Percentiles rank a stretch among this genome's conserved stretches.
These are phyloP conservation scores for Phytophthora boehmeriae DNA, from an alignment of 352 stramenopile genomes.

Conservation along the genomic window DNA sequence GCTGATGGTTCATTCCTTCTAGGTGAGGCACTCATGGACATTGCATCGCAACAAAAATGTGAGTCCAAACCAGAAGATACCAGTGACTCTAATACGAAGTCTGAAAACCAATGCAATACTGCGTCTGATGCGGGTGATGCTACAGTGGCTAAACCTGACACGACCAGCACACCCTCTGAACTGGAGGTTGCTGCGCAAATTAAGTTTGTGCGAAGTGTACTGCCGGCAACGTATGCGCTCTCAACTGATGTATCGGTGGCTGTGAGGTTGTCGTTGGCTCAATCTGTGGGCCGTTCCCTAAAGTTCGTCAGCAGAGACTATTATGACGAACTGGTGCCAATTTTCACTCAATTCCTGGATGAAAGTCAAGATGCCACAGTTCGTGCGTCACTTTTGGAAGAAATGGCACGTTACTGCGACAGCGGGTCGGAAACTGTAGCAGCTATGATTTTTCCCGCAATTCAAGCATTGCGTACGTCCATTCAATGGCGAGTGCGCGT, in stretches of 20 bases:
- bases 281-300: slow-evolving; percentile 77
- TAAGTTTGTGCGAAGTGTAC: slow-evolving; percentile 83
- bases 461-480: slow-evolving; percentile 71
- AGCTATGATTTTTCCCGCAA: slow-evolving; percentile 71
- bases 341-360: slow-evolving; percentile 84
- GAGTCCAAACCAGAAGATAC: slow-evolving; percentile 11
- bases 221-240: slow-evolving; percentile 79
- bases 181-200: slow-evolving; percentile 61
- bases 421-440: slow-evolving; percentile 67
- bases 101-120: slow-evolving; percentile 5
- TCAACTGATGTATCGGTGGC: slow-evolving; percentile 80
- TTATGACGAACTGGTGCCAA: slow-evolving; percentile 84
- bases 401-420: slow-evolving; percentile 81
- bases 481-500: slow-evolving; percentile 83
- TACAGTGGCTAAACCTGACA: slow-evolving; percentile 3
- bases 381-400: slow-evolving; percentile 79
- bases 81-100: slow-evolving; percentile 5
- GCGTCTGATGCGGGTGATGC: too few relatives aligned
- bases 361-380: slow-evolving; percentile 82
- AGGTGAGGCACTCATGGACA: slow-evolving; percentile 60
- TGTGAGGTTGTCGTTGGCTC: slow-evolving; percentile 73
- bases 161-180: slow-evolving; percentile 24
- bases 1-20: slow-evolving; percentile 71
- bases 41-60: slow-evolving; percentile 41
- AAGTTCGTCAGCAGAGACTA: slow-evolving; percentile 67